Conservation (phyloP, 805 yeast genomes). For the Isabelozyma rhagii region DNA sequence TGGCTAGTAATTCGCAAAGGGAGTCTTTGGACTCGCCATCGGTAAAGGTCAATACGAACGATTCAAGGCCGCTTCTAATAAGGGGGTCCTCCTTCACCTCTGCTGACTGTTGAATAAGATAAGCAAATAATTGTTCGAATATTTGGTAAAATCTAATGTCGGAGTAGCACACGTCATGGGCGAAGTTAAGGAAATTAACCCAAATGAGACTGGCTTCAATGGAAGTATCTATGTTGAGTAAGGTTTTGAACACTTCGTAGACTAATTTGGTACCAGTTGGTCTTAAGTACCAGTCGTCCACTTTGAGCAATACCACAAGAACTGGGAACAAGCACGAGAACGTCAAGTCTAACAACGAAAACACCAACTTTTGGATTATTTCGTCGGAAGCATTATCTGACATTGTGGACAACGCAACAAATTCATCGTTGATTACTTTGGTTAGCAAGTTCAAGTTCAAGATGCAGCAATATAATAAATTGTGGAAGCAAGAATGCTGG, state of each 20-base stretch:
- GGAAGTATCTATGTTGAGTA: slow-evolving; percentile 1
- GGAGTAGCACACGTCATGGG: slow-evolving; percentile 28
- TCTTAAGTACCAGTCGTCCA: background rate
- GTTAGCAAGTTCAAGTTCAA: slow-evolving; percentile 7
- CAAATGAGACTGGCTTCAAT: slow-evolving; percentile 17
- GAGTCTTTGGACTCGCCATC: background rate
- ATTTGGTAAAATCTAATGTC: slow-evolving; percentile 21
- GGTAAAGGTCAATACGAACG: slow-evolving; percentile 19
- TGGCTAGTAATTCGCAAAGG: background rate
- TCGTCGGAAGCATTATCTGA: slow-evolving; percentile 3
- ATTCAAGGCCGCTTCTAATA: slow-evolving; percentile 20
- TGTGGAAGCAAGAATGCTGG: slow-evolving; percentile 2
- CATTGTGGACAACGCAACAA: slow-evolving; percentile 7
- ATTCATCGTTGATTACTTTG: slow-evolving; percentile 11
- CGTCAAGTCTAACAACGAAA: slow-evolving; percentile 10
- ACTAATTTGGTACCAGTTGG: slow-evolving; percentile 1
- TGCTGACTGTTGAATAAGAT: slow-evolving; percentile 2
- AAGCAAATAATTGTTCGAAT: slow-evolving; percentile 10
- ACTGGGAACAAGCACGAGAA: slow-evolving; percentile 13
- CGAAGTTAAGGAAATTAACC: slow-evolving; percentile 25
- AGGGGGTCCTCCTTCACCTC: slow-evolving; percentile 12
- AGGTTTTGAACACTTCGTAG: slow-evolving; percentile 3
- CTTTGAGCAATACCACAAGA: slow-evolving; percentile 5
- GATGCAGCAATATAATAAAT: slow-evolving; percentile 4
- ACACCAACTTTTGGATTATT: slow-evolving; percentile 8